A percentile compares a stretch with the other conserved stretches of the same genome.
Evolutionary conservation across 768 basidiomycete species (phyloP).

Genomic region (Leucosporidium creatinivorum): DNA sequence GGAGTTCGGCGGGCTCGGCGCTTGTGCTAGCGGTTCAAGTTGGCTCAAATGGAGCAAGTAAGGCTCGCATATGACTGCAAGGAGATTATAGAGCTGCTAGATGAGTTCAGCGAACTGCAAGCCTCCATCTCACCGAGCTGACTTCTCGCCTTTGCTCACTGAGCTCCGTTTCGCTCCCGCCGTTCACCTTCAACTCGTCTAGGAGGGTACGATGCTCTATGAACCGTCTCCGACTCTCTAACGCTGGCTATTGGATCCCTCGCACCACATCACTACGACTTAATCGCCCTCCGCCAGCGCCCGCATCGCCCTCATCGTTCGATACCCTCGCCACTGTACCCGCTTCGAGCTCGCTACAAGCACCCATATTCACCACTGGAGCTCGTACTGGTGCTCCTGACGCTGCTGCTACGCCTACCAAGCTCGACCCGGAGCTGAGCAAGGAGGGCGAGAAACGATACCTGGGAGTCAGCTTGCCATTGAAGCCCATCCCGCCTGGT

Average conservation of each 20-base stretch:
- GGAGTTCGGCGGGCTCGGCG: too few relatives aligned
- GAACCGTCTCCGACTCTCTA: neutral
- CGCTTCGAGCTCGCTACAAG: neutral
- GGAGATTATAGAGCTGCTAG: too few relatives aligned
- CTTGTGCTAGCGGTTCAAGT: too few relatives aligned
- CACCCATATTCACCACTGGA: neutral
- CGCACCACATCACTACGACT: neutral
- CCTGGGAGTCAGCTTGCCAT: too few relatives aligned
- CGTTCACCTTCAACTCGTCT: neutral
- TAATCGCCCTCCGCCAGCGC: neutral
- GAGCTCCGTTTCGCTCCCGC: neutral
- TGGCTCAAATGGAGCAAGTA: too few relatives aligned
- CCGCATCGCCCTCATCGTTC: neutral
- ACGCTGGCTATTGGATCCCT: neutral
- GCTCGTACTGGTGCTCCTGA: neutral
- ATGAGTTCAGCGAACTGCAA: too few relatives aligned
- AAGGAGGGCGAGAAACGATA: too few relatives aligned
- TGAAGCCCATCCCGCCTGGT: too few relatives aligned
- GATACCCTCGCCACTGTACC: neutral
- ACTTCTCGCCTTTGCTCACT: neutral
- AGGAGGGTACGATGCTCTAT: neutral
- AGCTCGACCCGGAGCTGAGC: neutral
- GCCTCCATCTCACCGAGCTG: too few relatives aligned
- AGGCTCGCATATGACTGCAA: too few relatives aligned
- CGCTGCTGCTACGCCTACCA: neutral